A percentile compares a stretch with the other conserved stretches of the same genome.
These are phyloP conservation scores for Penicillium ochrochloron DNA, from an alignment of 495 filamentous ascomycete species.

Conservation along the genomic window DNA sequence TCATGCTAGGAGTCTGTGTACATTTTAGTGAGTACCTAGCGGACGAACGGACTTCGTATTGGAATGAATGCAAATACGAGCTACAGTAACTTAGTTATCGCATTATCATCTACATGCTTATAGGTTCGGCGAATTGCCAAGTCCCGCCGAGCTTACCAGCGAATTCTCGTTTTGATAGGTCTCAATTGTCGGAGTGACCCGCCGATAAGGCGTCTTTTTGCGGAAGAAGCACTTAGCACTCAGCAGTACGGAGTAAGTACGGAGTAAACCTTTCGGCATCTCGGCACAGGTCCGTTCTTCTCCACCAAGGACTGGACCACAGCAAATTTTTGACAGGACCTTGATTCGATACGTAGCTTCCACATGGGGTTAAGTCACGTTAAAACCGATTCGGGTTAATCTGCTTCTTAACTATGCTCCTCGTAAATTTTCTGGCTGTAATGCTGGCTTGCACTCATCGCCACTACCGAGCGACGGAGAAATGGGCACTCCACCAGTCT, in stretches of 20 bases:
- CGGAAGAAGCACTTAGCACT: constrained; percentile 1
- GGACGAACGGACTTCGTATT: background rate
- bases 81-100: background rate
- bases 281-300: constrained; percentile 24
- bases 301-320: constrained; percentile 16
- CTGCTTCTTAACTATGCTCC: background rate
- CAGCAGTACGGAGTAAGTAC: background rate
- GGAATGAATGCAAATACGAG: background rate
- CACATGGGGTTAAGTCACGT: constrained; percentile 10
- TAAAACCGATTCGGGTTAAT: background rate
- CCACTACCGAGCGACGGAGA: background rate
- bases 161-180: background rate
- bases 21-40: background rate
- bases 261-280: constrained; percentile 18
- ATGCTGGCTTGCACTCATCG: background rate
- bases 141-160: background rate
- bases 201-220: constrained; percentile 11
- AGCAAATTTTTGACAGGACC: constrained; percentile 1
- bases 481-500: constrained; percentile 1
- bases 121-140: background rate
- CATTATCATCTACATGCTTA: background rate
- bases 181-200: constrained; percentile 17
- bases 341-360: constrained; percentile 10
- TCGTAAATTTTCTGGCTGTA: background rate
- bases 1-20: no score